A percentile compares a stretch with the other conserved stretches of the same genome.
Evolutionary conservation across 768 basidiomycete species (phyloP).

Genomic region (Tylopilus sp.): DNA sequence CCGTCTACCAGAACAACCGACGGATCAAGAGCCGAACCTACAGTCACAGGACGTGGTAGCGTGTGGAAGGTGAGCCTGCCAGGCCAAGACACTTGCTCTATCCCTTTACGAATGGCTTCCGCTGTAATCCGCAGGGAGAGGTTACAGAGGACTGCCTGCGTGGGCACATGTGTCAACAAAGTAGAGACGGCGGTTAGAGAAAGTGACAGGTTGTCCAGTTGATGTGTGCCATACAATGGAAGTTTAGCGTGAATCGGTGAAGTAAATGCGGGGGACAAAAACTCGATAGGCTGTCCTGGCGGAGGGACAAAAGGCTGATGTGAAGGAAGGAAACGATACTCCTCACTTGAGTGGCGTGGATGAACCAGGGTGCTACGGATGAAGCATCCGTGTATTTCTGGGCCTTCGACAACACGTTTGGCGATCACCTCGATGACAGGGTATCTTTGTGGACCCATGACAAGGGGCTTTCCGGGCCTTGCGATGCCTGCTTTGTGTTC

Average conservation of each 20-base stretch:
- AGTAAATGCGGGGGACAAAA: slow-evolving; percentile 42
- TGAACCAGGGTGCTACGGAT: slow-evolving; percentile 35
- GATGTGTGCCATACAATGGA: slow-evolving; percentile 77
- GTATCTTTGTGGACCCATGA: slow-evolving; percentile 64
- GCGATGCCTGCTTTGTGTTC: slow-evolving; percentile 83
- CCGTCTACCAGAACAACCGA: slow-evolving; percentile 77
- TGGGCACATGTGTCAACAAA: slow-evolving; percentile 43
- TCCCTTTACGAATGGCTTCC: slow-evolving; percentile 51
- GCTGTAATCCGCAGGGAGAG: slow-evolving; percentile 40
- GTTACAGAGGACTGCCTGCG: slow-evolving; percentile 14
- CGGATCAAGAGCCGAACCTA: slow-evolving; percentile 11
- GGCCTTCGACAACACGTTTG: slow-evolving; percentile 37
- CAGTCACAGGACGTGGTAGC: slow-evolving; percentile 21
- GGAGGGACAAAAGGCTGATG: slow-evolving; percentile 32
- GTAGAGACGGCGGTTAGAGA: slow-evolving; percentile 61
- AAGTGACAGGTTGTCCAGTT: slow-evolving; percentile 77
- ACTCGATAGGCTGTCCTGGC: slow-evolving; percentile 40
- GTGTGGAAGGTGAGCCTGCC: slow-evolving; percentile 77
- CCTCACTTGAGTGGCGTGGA: slow-evolving; percentile 32
- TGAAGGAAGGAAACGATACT: slow-evolving; percentile 33
- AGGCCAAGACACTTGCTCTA: slow-evolving; percentile 65
- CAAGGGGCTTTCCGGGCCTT: slow-evolving; percentile 54
- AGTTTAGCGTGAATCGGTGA: slow-evolving; percentile 48
- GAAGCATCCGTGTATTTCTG: slow-evolving; percentile 39
- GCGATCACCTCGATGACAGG: slow-evolving; percentile 45